Evolutionary conservation across 106 monocot species (phyloP).

Genomic region (Allium cepa): DNA sequence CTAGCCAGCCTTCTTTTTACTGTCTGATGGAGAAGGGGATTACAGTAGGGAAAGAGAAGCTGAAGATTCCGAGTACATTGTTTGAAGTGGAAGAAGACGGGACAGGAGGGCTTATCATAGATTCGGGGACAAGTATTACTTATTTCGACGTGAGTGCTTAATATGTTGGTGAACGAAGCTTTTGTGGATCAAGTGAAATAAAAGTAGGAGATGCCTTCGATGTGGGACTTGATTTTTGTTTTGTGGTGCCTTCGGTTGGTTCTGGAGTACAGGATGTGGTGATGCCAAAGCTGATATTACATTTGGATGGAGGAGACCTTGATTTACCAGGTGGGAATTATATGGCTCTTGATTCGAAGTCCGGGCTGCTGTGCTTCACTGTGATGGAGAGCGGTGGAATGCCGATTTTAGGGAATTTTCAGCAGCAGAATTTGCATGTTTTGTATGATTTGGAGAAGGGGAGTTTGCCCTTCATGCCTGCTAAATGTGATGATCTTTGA

Average conservation of each 20-base stretch:
- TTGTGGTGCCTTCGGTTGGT: conserved; percentile 7
- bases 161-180: conserved; percentile 32
- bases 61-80: conserved; percentile 19
- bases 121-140: conserved; percentile 63
- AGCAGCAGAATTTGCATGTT: conserved; percentile 69
- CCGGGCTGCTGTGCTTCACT: conserved; percentile 41
- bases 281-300: conserved; percentile 51
- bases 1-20: conserved; percentile 17
- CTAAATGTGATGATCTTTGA: conserved; percentile 43
- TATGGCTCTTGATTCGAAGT: conserved; percentile 22
- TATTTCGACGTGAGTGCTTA: conserved; percentile 28
- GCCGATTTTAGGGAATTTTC: conserved; percentile 71
- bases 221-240: conserved; percentile 50
- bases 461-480: conserved; percentile 37
- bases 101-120: conserved; percentile 54
- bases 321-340: conserved; percentile 60
- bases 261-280: background rate
- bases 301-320: conserved; percentile 53
- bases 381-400: conserved; percentile 35
- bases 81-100: conserved; percentile 30
- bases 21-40: conserved; percentile 40
- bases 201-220: conserved; percentile 27
- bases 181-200: conserved; percentile 29
- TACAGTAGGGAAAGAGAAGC: conserved; percentile 26
- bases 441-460: conserved; percentile 54